These are phyloP conservation scores for Elsinoe arachidis DNA, from an alignment of 2,329 filamentous ascomycete species.

Conservation along the genomic window DNA sequence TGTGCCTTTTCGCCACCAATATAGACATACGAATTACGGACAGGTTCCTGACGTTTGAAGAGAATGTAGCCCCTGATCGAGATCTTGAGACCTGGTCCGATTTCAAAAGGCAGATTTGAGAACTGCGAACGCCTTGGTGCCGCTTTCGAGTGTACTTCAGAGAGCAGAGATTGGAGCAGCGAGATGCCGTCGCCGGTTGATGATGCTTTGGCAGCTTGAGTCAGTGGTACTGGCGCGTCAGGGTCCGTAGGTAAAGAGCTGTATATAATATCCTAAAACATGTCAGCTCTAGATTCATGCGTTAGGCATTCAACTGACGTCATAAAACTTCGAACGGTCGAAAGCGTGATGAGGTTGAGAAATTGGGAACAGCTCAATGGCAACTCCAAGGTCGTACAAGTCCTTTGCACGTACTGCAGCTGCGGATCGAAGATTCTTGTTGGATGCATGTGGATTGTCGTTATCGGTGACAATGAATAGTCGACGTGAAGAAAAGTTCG, in stretches of 20 bases:
- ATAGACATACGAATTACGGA: slow-evolving; percentile 79
- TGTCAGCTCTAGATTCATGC: slow-evolving; percentile 9
- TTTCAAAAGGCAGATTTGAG: slow-evolving; percentile 75
- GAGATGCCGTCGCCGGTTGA: slow-evolving; percentile 67
- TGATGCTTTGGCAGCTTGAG: slow-evolving; percentile 50
- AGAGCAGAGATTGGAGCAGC: slow-evolving; percentile 69
- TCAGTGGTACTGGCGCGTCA: slow-evolving; percentile 51
- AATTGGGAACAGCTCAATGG: slow-evolving; percentile 89
- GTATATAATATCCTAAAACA: slow-evolving; percentile 74
- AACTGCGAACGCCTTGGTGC: slow-evolving; percentile 79
- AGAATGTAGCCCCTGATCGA: slow-evolving; percentile 90
- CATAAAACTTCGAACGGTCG: slow-evolving; percentile 79
- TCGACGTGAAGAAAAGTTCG: slow-evolving; percentile 85
- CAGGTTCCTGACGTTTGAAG: slow-evolving; percentile 72
- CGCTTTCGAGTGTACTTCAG: slow-evolving; percentile 84
- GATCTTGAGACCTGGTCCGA: slow-evolving; percentile 75
- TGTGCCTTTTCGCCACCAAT: slow-evolving; percentile 77
- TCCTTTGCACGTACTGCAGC: slow-evolving; percentile 87
- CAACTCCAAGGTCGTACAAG: slow-evolving; percentile 84
- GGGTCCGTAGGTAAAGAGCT: slow-evolving; percentile 61
- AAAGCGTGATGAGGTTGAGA: slow-evolving; percentile 63
- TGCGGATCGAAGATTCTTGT: slow-evolving; percentile 64
- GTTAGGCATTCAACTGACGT: slow-evolving; percentile 41
- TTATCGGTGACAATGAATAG: slow-evolving; percentile 96
- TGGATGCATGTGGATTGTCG: slow-evolving; percentile 68